Conservation (phyloP, 768 basidiomycete genomes). For the Dendrothele bispora region DNA sequence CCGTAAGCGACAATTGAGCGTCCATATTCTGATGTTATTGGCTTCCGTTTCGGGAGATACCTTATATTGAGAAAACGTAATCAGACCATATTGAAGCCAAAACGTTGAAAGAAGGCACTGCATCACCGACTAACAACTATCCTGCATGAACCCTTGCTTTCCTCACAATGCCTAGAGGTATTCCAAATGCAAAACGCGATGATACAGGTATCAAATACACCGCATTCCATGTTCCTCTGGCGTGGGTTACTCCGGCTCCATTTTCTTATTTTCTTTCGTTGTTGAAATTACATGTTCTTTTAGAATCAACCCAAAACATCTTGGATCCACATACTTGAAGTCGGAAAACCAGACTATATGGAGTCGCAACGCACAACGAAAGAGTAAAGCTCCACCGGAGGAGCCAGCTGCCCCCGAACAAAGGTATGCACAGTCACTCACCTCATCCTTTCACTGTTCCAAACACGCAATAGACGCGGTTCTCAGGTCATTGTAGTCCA, state of each 20-base stretch:
- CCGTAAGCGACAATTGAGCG: too few species aligned
- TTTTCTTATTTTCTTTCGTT: too few species aligned
- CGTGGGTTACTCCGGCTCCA: too few species aligned
- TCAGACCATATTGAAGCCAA: background rate
- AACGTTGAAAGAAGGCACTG: too few species aligned
- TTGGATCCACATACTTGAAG: constrained; percentile 76
- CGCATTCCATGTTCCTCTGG: too few species aligned
- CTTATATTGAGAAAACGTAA: background rate
- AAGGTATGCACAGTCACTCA: constrained; percentile 37
- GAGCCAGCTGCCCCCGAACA: constrained; percentile 43
- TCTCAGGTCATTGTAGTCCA: constrained; percentile 80
- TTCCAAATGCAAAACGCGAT: constrained; percentile 78
- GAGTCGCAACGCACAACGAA: constrained; percentile 63
- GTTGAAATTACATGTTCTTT: too few species aligned
- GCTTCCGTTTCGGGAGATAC: too few species aligned
- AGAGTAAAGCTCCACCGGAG: constrained; percentile 43
- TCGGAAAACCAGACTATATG: constrained; percentile 73
- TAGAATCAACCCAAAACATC: constrained; percentile 81
- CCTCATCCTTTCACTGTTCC: constrained; percentile 18
- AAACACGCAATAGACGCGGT: constrained; percentile 48
- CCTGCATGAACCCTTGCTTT: too few species aligned
- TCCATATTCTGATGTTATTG: too few species aligned
- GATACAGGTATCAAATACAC: constrained; percentile 78
- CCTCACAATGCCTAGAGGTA: constrained; percentile 88
- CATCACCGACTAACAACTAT: too few species aligned